phyloP scores from a whole-genome alignment of 164 flowering plant genomes.

The Kalanchoe fedtschenkoi region DNA sequence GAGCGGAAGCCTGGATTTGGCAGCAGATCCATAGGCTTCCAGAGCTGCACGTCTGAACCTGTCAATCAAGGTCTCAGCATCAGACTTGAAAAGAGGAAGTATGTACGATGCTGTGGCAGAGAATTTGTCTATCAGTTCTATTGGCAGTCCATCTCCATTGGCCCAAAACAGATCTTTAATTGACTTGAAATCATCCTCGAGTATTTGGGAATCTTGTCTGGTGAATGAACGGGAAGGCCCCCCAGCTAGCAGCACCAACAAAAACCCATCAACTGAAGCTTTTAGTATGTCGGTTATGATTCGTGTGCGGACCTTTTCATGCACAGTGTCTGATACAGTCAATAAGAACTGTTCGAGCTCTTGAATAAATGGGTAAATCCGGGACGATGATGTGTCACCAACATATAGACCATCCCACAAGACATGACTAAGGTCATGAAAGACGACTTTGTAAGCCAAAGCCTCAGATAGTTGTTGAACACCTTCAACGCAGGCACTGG shows the following conservation, averaged over 20 bases:
- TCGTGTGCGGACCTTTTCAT: slow-evolving; percentile 55
- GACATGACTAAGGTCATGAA: slow-evolving; percentile 57
- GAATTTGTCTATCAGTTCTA: slow-evolving; percentile 58
- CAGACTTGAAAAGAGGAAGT: slow-evolving; percentile 38
- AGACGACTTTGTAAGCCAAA: slow-evolving; percentile 61
- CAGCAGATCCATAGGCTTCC: slow-evolving; percentile 38
- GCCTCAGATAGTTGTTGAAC: slow-evolving; percentile 65
- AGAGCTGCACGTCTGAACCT: slow-evolving; percentile 22
- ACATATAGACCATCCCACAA: slow-evolving; percentile 69
- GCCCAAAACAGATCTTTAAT: slow-evolving; percentile 66
- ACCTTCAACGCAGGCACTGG: slow-evolving; percentile 60
- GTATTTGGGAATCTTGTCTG: slow-evolving; percentile 37
- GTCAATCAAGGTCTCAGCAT: slow-evolving; percentile 49
- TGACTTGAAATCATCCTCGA: slow-evolving; percentile 69
- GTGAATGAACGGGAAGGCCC: slow-evolving; percentile 67
- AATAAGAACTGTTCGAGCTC: slow-evolving; percentile 61
- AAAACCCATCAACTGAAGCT: slow-evolving; percentile 82
- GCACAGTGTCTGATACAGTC: slow-evolving; percentile 43
- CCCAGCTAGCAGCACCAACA: slow-evolving; percentile 77
- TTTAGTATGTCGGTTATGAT: slow-evolving; percentile 67
- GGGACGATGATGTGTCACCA: slow-evolving; percentile 47
- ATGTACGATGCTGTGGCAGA: slow-evolving; percentile 42
- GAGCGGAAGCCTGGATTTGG: slow-evolving; percentile 52
- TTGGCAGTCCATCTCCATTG: slow-evolving; percentile 78
- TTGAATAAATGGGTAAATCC: slow-evolving; percentile 63